Evolutionary conservation across 129 eudicot species (phyloP).

Genomic region (sunflower (Helianthus annuus)): HanXRQr2.0-SUNRISE NC_035447.2:97713297-97713796

Average conservation of each 20-base stretch:
- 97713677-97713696: constrained; percentile 5
- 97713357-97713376: no score
- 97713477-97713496: not conserved
- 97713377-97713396: no score
- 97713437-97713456: constrained; percentile 1
- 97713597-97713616: not conserved
- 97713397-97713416: no score
- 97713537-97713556: not conserved
- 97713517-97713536: not conserved
- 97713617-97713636: not conserved
- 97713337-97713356: no score
- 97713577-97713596: not conserved
- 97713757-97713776: constrained; percentile 1
- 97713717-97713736: not conserved
- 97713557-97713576: not conserved
- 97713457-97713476: not conserved
- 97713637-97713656: not conserved
- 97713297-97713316: no score
- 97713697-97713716: constrained; percentile 2
- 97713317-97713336: no score
- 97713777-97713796: not conserved
- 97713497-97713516: not conserved
- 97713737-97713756: constrained; percentile 4
- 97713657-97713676: not conserved
- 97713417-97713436: constrained; percentile 1